Evolutionary conservation across 2,329 filamentous ascomycete genomes (phyloP).

Genomic region (Alternaria burnsii): DNA sequence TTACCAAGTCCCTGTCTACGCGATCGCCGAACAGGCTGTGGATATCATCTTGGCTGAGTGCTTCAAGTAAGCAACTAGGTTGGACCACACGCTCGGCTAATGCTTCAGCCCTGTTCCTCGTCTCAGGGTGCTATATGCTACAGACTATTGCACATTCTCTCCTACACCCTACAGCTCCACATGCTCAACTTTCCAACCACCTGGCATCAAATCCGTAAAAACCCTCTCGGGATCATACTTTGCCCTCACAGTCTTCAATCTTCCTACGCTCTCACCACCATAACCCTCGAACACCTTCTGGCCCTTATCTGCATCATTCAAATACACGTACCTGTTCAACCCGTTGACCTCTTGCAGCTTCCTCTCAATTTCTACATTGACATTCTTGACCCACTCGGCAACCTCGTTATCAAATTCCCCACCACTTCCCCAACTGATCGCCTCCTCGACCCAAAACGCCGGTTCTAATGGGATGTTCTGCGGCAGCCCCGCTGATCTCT

Average conservation of each 20-base stretch:
- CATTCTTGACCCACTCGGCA: neutral
- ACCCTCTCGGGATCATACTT: neutral
- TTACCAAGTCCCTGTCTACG: constrained; percentile 33
- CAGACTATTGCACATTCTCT: neutral
- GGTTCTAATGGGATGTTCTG: neutral
- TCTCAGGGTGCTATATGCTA: neutral
- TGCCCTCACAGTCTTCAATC: neutral
- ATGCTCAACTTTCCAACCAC: neutral
- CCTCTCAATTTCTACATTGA: neutral
- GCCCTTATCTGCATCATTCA: neutral
- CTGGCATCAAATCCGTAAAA: neutral
- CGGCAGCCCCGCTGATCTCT: neutral
- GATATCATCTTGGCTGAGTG: neutral
- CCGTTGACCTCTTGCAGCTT: neutral
- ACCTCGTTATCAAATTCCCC: neutral
- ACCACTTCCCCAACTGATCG: neutral
- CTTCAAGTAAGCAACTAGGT: neutral
- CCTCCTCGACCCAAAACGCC: neutral
- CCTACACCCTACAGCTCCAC: neutral
- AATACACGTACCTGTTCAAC: neutral
- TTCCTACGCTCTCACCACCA: neutral
- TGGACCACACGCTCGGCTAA: neutral
- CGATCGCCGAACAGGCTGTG: neutral
- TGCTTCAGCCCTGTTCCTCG: neutral
- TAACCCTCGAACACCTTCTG: neutral